Evolutionary conservation across 352 stramenopile genomes (phyloP), one percentile per base, ranked within the genome.

Genomic region (Ophiocytium majus): DNA sequence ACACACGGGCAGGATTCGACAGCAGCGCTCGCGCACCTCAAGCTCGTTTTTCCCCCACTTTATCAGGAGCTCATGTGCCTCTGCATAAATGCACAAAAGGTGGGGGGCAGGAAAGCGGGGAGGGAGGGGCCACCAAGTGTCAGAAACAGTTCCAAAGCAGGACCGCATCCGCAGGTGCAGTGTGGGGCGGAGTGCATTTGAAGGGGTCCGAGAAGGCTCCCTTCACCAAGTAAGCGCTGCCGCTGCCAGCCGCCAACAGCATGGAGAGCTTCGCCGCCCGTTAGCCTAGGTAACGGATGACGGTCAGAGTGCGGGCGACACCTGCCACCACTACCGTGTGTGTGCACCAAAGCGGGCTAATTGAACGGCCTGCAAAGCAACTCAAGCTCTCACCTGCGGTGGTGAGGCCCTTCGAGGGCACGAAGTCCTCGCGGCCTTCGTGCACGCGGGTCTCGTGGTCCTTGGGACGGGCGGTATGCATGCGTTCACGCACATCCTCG

Each of bases 321-420:
- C 10, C 34, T 71, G 23, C 23, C 19, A 28, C 57, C 28, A 28
- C 57, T 66, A 28, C 57, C 19, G 19, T 19, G 17, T 23, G 17
- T 79, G 71, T 37, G 71, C 71, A 19, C n/a, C 17, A 31, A n/a
- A 49, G 28, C 17, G 28, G 10, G 28, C 10, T 17, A 33, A 79
- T 17, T 33, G 28, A 19, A n/a, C 10, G n/a, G 10, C 10, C 10
- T 23, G n/a, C n/a, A n/a, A n/a, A n/a, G n/a, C n/a, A n/a, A n/a
- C n/a, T n/a, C n/a, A n/a, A n/a, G n/a, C n/a, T n/a, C 17, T 78
- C 19, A 82, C 79, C 79, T 82, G 28, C 35, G 23, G 79, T 76
- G 9, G 79, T 82, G 17, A 82, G 35, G 14, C 79, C 79, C 9
- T 10, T 28, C 9, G 31, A 5, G 14, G 35, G 1, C 36, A 79